Base-by-base conservation (phyloP, 164 flowering plant genomes). In the Taxillus chinensis region DNA sequence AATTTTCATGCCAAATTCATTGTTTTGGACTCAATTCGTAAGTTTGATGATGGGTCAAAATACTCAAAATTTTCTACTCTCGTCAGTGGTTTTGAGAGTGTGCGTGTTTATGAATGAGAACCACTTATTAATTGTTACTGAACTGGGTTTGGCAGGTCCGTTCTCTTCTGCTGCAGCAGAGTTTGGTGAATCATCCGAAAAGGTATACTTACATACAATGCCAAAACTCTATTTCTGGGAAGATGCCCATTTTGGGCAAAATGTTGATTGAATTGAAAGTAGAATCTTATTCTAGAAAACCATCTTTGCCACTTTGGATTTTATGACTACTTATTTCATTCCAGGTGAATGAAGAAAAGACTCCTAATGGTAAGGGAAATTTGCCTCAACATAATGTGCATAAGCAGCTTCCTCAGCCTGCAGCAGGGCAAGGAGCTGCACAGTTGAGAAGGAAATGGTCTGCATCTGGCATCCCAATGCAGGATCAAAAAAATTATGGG, bases 141-240 rank as follows among this genome's bases (percentile, higher is more conserved):
- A 41, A 10, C 69, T 17, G 59, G 13, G 2, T 59, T 54, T 73
- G 41, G 45, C 74, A 88, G 95, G 80, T 49, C 46, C 75, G 13
- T 12, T 76, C 76, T 79, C 69, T 65, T 37, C 73, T 50, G 64
- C 73, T 59, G 70, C 80, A 62, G 65, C 77, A 62, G 65, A 66
- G 74, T 57, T 73, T 48, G 61, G 72, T 64, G 75, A 75, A 78
- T 74, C 89, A 70, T 76, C 96, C 79, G 57, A 72, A 76, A 73
- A 85, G 91, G 96, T 89, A 76, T 5, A 3, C 37, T 45, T 41
- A 8, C 41, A 46, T 57, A 51, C 39, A 40, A 41, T 58, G 42
- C 37, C 7, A 38, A 38, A 14, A 37, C 8, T 55, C 8, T n/a
- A 16, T 55, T 16, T 27, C 41, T 15, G 58, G 10, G 41, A 39